Base-by-base conservation (phyloP, 2,329 filamentous ascomycete species). In the Trichoderma koningiopsis region DNA sequence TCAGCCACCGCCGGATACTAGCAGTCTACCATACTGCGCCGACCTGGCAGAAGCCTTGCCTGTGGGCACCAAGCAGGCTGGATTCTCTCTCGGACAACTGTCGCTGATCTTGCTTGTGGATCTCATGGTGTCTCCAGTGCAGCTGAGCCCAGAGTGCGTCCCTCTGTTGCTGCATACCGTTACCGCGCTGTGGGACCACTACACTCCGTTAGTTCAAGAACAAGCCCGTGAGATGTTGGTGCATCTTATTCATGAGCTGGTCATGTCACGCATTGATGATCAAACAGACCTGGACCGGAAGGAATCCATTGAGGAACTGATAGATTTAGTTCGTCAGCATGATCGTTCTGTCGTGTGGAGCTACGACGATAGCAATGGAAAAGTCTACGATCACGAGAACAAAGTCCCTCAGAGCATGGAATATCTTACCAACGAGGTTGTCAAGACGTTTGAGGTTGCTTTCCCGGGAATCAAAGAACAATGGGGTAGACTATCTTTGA, bases 211-310 rank as follows among this genome's bases (percentile, higher is more conserved):
- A 13, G 96, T 99, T 1, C 95, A 98, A 78, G 96, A 98, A 73
- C 95, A 99, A 79, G 94, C 96, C 35, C 89, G 94, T 60, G 96
- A 99, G 80, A 97, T 99, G 94, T 87, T 99, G 19, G 94, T 99
- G 2, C 96, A 99, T 82, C 86, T 99, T 22, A 96, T 99, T 58
- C 96, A 99, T 75, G 96, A 98, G 78, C 85, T 98, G 7, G 93
- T 99, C 47, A 94, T 97, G 33, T 89, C 88, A 1, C 86, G 83
- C 56, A 89, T 97, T 70, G 92, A 96, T 68, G 89, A 93, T 59
- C 86, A 89, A 7, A 86, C 84, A 22, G 88, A 89, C 5, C 78
- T 79, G 1, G 80, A 83, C 2, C 89, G 89, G 63, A 93, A 92
- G 76, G 86, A 89, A 71, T 87, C 89, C 0, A 94, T 97, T 58